phyloP scores from a whole-genome alignment of 169 alveolate genomes.

The Plasmodium fragile region DNA sequence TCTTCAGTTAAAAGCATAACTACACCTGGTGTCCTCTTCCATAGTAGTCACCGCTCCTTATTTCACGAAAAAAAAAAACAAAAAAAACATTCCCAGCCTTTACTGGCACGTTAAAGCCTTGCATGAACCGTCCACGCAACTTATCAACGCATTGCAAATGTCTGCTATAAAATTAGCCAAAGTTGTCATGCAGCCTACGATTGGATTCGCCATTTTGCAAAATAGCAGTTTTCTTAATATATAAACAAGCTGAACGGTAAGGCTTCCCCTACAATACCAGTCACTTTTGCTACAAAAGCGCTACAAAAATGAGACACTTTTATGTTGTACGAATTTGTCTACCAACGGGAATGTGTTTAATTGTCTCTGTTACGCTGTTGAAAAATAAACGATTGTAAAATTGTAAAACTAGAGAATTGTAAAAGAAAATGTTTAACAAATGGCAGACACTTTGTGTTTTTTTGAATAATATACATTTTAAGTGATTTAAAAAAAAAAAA shows the following conservation, averaged over 20 bases:
- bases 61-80: not conserved
- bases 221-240: not conserved
- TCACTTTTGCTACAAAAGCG: not conserved
- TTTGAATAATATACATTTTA: not conserved
- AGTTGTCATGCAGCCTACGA: conserved; percentile 54
- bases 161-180: conserved; percentile 63
- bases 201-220: conserved; percentile 59
- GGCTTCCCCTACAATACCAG: not conserved
- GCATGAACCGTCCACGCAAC: conserved; percentile 67
- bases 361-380: not conserved
- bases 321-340: not conserved
- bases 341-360: not conserved
- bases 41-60: not conserved
- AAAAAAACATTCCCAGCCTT: not conserved
- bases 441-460: not conserved
- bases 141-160: conserved; percentile 60
- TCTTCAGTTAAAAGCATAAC: not conserved
- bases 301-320: not conserved
- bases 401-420: not conserved
- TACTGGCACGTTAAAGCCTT: conserved; percentile 69
- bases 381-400: not conserved
- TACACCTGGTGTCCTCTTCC: not conserved
- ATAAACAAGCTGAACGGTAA: not conserved
- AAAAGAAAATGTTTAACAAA: not conserved
- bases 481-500: not conserved